These are phyloP conservation scores for Dysphania ambrosioides DNA, from an alignment of 148 eudicot species.

Conservation along the genomic window DNA sequence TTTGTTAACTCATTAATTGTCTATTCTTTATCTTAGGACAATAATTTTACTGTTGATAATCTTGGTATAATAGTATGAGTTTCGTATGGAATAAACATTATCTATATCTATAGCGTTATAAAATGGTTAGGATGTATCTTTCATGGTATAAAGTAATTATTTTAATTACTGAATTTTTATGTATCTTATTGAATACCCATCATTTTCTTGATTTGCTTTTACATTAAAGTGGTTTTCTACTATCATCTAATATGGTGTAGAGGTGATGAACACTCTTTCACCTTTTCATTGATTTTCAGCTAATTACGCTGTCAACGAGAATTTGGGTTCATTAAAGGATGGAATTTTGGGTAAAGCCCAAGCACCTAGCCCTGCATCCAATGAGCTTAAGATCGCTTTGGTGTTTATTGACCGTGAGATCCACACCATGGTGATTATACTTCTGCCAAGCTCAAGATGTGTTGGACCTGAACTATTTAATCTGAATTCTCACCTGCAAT, in stretches of 20 bases:
- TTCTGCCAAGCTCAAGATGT: background rate
- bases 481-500: slow-evolving; percentile 49
- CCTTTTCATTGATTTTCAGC: slow-evolving; percentile 11
- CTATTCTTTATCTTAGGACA: background rate
- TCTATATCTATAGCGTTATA: background rate
- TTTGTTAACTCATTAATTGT: too few species aligned
- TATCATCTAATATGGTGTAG: background rate
- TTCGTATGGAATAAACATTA: background rate
- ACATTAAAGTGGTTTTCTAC: background rate
- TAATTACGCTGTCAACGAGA: slow-evolving; percentile 45
- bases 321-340: slow-evolving; percentile 51
- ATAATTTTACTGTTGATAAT: background rate
- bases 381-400: slow-evolving; percentile 46
- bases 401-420: slow-evolving; percentile 25
- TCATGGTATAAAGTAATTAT: slow-evolving; percentile 14
- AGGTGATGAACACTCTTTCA: background rate
- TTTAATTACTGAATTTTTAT: slow-evolving; percentile 22
- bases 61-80: background rate
- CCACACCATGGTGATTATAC: background rate
- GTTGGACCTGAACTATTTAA: background rate
- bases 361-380: slow-evolving; percentile 65
- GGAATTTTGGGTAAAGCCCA: slow-evolving; percentile 45
- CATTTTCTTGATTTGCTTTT: background rate
- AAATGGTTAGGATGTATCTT: slow-evolving; percentile 12
- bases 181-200: background rate